phyloP scores from a whole-genome alignment of 1,284 basidiomycete genomes.

The Irpex sp. region DNA sequence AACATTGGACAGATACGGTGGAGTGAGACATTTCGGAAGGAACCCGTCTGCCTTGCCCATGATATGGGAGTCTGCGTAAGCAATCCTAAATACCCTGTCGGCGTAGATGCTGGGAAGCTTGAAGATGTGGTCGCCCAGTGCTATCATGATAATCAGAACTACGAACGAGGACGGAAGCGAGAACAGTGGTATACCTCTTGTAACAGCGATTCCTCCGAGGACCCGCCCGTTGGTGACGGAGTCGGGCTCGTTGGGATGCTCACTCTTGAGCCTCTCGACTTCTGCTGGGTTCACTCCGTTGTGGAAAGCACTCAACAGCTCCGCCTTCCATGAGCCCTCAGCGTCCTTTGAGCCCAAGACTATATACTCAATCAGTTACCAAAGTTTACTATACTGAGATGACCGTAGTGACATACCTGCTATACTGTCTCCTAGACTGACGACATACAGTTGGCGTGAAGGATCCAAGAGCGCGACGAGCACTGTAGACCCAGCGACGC shows the following conservation, averaged over 20 bases:
- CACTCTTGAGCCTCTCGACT: slow-evolving; percentile 50
- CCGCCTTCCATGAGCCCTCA: slow-evolving; percentile 46
- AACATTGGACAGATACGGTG: slow-evolving; percentile 64
- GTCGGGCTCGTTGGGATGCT: slow-evolving; percentile 64
- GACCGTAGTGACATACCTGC: slow-evolving; percentile 39
- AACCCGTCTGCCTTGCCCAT: slow-evolving; percentile 5
- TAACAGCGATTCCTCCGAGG: slow-evolving; percentile 67
- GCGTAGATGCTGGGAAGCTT: slow-evolving; percentile 14
- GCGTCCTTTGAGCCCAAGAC: slow-evolving; percentile 43
- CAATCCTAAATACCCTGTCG: slow-evolving; percentile 9
- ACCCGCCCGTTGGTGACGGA: slow-evolving; percentile 59
- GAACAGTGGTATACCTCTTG: slow-evolving; percentile 48
- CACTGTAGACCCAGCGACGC: slow-evolving; percentile 73
- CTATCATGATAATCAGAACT: background rate
- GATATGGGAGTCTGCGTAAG: slow-evolving; percentile 11
- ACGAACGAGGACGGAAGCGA: slow-evolving; percentile 1
- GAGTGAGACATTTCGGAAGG: slow-evolving; percentile 49
- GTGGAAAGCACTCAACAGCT: slow-evolving; percentile 54
- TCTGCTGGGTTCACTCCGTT: slow-evolving; percentile 62
- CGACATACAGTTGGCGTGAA: slow-evolving; percentile 64
- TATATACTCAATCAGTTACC: background rate
- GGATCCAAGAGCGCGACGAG: slow-evolving; percentile 68
- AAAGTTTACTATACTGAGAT: background rate
- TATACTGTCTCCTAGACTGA: slow-evolving; percentile 71
- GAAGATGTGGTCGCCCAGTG: slow-evolving; percentile 17